A percentile compares a stretch with the other conserved stretches of the same genome.
Conservation (phyloP, 768 basidiomycete genomes). For the Leccinum incarnatum region DNA sequence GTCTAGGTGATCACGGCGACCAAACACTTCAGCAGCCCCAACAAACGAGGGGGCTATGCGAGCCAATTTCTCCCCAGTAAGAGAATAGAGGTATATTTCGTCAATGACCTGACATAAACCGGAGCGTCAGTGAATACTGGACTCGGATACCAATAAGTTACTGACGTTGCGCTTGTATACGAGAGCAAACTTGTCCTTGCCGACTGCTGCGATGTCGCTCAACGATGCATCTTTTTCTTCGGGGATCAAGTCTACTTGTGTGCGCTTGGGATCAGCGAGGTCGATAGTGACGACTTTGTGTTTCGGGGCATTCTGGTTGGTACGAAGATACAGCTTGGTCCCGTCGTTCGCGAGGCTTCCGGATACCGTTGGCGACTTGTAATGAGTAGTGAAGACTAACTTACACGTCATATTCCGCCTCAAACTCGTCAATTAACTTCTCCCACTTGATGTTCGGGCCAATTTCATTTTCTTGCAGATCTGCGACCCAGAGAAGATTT, state of each 20-base stretch:
- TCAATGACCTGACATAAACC: constrained; percentile 59
- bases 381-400: constrained; percentile 20
- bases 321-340: constrained; percentile 58
- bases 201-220: constrained; percentile 45
- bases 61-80: constrained; percentile 48
- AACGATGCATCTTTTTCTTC: constrained; percentile 65
- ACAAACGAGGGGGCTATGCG: constrained; percentile 67
- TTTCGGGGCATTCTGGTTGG: constrained; percentile 64
- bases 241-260: constrained; percentile 60
- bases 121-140: constrained; percentile 3
- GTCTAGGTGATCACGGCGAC: constrained; percentile 51
- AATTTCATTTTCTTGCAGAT: constrained; percentile 57
- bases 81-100: constrained; percentile 69
- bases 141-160: constrained; percentile 2
- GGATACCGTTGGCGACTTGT: constrained; percentile 2
- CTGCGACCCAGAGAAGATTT: constrained; percentile 73
- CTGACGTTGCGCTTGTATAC: constrained; percentile 73
- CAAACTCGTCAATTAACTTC: constrained; percentile 68
- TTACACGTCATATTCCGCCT: constrained; percentile 63
- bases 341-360: constrained; percentile 64
- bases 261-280: constrained; percentile 45
- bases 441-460: constrained; percentile 68
- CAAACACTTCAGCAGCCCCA: constrained; percentile 55
- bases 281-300: constrained; percentile 67
- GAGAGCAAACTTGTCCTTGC: constrained; percentile 54